Evolutionary conservation across 2,329 filamentous ascomycete genomes (phyloP).

Genomic region (Xylaria sp.): DNA sequence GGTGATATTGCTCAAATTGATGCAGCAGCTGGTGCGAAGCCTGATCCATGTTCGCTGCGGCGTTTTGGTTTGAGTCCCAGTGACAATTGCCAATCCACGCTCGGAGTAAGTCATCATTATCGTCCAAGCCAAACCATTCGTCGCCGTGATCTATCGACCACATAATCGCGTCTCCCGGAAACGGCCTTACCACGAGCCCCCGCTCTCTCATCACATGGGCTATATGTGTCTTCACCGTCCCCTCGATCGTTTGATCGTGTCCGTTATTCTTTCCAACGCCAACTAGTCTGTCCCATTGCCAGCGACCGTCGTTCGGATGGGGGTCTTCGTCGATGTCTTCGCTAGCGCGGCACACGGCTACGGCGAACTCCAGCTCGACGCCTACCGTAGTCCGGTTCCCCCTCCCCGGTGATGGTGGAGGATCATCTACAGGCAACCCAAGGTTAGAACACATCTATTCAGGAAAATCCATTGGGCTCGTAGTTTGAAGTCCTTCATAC

Average conservation of each 20-base stretch:
- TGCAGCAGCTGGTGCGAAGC: neutral
- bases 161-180: neutral
- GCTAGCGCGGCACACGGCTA: conserved; percentile 5
- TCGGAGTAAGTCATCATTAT: neutral
- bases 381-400: conserved; percentile 23
- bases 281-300: conserved; percentile 5
- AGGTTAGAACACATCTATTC: neutral
- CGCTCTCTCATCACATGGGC: conserved; percentile 12
- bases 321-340: conserved; percentile 1
- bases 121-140: neutral
- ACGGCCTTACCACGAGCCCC: conserved; percentile 10
- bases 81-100: neutral
- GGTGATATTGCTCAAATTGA: neutral
- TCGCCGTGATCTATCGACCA: conserved; percentile 18
- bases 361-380: conserved; percentile 26
- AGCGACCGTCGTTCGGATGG: conserved; percentile 22
- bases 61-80: neutral
- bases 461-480: neutral
- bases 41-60: neutral
- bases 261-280: neutral
- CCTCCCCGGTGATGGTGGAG: neutral
- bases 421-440: neutral
- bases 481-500: neutral
- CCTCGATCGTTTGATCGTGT: neutral
- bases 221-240: conserved; percentile 21